These are phyloP conservation scores for Geotrichum fermentans DNA, from an alignment of 1,139 yeast species.

Conservation along the genomic window DNA sequence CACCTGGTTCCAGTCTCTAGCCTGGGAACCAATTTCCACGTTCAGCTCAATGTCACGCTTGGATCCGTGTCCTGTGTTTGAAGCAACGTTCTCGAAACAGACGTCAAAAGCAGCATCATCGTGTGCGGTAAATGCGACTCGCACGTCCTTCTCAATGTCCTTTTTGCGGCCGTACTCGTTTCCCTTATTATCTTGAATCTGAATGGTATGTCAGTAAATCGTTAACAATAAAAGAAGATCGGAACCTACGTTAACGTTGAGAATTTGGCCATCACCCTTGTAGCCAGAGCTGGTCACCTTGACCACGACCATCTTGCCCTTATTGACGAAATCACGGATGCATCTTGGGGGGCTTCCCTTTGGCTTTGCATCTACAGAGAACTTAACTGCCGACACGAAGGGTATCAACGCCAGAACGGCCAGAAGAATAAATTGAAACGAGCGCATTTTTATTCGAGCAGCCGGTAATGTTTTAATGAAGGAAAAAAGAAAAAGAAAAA, in stretches of 20 bases:
- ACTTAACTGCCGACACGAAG: slow-evolving; percentile 33
- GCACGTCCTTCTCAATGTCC: slow-evolving; percentile 53
- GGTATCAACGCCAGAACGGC: slow-evolving; percentile 22
- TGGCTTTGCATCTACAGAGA: slow-evolving; percentile 35
- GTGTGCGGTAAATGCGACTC: slow-evolving; percentile 79
- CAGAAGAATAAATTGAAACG: background rate
- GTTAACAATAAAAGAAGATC: background rate
- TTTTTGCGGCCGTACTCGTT: slow-evolving; percentile 40
- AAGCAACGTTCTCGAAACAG: slow-evolving; percentile 71
- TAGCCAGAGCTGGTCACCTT: slow-evolving; percentile 69
- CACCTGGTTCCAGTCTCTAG: slow-evolving; percentile 94
- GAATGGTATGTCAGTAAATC: background rate
- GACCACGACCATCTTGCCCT: slow-evolving; percentile 80
- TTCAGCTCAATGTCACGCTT: slow-evolving; percentile 69
- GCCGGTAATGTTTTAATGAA: background rate
- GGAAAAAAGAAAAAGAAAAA: background rate
- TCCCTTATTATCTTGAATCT: slow-evolving; percentile 37
- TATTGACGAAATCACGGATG: slow-evolving; percentile 82
- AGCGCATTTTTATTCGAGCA: background rate
- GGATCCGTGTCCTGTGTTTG: slow-evolving; percentile 26
- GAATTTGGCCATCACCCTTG: slow-evolving; percentile 78
- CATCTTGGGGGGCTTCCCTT: slow-evolving; percentile 49
- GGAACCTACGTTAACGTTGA: slow-evolving; percentile 44
- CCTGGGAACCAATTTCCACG: slow-evolving; percentile 92
- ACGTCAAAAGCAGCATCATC: slow-evolving; percentile 82